Conservation (phyloP, 192 early-diverging fungal species). For the Paraglomus occultum region DNA sequence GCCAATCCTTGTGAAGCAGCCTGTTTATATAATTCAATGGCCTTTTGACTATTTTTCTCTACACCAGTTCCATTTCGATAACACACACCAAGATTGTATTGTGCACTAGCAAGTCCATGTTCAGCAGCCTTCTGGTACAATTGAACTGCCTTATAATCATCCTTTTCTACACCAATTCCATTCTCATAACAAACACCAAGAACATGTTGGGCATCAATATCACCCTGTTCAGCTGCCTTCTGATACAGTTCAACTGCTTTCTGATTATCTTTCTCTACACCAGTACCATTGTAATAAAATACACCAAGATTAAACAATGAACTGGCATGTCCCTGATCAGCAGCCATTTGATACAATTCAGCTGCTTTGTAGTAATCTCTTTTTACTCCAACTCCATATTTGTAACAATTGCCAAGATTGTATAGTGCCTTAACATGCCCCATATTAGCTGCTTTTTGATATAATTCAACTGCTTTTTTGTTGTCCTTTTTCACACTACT, state of each 20-base stretch:
- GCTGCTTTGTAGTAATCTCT: constrained; percentile 49
- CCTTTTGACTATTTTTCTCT: constrained; percentile 43
- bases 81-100: constrained; percentile 57
- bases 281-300: constrained; percentile 78
- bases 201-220: constrained; percentile 54
- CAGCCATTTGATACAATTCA: constrained; percentile 62
- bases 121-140: constrained; percentile 60
- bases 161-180: constrained; percentile 51
- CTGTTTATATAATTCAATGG: constrained; percentile 61
- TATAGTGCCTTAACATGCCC: constrained; percentile 63
- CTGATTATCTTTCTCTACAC: constrained; percentile 59
- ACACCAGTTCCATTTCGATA: constrained; percentile 59
- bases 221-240: constrained; percentile 50
- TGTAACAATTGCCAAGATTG: constrained; percentile 77
- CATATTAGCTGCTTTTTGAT: constrained; percentile 48
- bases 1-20: constrained; percentile 68
- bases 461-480: constrained; percentile 59
- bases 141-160: constrained; percentile 51
- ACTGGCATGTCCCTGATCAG: constrained; percentile 56
- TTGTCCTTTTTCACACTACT: constrained; percentile 57
- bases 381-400: constrained; percentile 59
- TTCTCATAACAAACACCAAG: constrained; percentile 62
- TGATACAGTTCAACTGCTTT: constrained; percentile 51
- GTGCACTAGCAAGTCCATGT: constrained; percentile 57
- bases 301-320: constrained; percentile 67